These are phyloP conservation scores for Coniella vitis DNA, from an alignment of 2,329 filamentous ascomycete species.

Conservation along the genomic window DNA sequence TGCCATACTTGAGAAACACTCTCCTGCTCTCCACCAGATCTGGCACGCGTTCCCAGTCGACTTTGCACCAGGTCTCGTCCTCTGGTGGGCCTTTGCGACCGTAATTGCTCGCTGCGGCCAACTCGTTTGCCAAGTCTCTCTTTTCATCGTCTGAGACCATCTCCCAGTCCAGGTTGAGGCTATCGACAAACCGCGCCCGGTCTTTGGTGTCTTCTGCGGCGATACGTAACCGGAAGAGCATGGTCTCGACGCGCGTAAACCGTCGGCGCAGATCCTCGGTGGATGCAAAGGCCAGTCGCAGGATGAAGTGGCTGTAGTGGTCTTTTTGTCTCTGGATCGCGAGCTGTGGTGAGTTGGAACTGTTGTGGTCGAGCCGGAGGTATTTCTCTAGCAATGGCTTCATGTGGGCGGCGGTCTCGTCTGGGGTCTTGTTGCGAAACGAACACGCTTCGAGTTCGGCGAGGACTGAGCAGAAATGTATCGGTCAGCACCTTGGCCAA, in stretches of 20 bases:
- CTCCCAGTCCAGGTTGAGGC: slow-evolving; percentile 78
- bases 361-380: slow-evolving; percentile 71
- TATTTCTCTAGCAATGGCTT: slow-evolving; percentile 81
- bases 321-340: slow-evolving; percentile 80
- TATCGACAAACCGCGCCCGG: slow-evolving; percentile 67
- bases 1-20: slow-evolving; percentile 72
- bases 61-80: slow-evolving; percentile 89
- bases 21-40: slow-evolving; percentile 76
- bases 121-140: slow-evolving; percentile 50
- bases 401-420: slow-evolving; percentile 80
- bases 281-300: slow-evolving; percentile 83
- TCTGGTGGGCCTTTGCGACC: slow-evolving; percentile 37
- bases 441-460: slow-evolving; percentile 89
- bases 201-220: slow-evolving; percentile 70
- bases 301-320: slow-evolving; percentile 96
- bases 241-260: slow-evolving; percentile 80
- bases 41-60: slow-evolving; percentile 89
- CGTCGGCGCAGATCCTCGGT: slow-evolving; percentile 85
- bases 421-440: slow-evolving; percentile 81
- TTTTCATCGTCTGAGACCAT: slow-evolving; percentile 74
- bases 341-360: slow-evolving; percentile 52
- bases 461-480: slow-evolving; percentile 49
- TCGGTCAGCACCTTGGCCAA: slow-evolving; percentile 14
- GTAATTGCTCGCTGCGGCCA: slow-evolving; percentile 45
- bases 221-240: slow-evolving; percentile 80